These are phyloP conservation scores for Claviceps africana DNA, from an alignment of 2,329 filamentous ascomycete genomes.

Conservation along the genomic window DNA sequence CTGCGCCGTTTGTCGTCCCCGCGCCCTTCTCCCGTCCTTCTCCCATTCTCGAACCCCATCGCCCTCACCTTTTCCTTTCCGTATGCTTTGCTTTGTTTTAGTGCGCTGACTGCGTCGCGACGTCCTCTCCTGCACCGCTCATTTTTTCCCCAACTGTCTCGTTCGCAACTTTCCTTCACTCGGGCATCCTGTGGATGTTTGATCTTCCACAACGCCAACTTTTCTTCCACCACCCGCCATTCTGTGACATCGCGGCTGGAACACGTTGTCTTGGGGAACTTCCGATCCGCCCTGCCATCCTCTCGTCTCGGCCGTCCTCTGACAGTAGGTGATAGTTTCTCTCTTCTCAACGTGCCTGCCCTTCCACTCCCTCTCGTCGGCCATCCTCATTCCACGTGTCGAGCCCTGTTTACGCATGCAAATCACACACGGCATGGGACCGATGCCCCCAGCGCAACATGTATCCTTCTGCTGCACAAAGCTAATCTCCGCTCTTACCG, in stretches of 20 bases:
- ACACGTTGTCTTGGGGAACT: neutral
- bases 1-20: neutral
- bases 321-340: slow-evolving; percentile 1
- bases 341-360: neutral
- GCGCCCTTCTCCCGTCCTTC: neutral
- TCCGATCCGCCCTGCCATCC: neutral
- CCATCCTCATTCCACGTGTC: neutral
- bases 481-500: neutral
- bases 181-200: slow-evolving; percentile 4
- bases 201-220: neutral
- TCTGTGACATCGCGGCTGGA: slow-evolving; percentile 1
- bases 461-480: neutral
- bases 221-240: neutral
- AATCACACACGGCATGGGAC: neutral
- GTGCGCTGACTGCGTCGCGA: slow-evolving; percentile 5
- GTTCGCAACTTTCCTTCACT: neutral
- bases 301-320: neutral
- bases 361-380: neutral
- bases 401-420: neutral
- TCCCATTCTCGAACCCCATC: neutral
- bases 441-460: neutral
- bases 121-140: slow-evolving; percentile 3
- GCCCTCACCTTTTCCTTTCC: neutral
- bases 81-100: neutral
- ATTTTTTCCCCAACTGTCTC: slow-evolving; percentile 3